Base-by-base conservation (phyloP, 352 stramenopile species). In the Sclerospora graminicola region DNA sequence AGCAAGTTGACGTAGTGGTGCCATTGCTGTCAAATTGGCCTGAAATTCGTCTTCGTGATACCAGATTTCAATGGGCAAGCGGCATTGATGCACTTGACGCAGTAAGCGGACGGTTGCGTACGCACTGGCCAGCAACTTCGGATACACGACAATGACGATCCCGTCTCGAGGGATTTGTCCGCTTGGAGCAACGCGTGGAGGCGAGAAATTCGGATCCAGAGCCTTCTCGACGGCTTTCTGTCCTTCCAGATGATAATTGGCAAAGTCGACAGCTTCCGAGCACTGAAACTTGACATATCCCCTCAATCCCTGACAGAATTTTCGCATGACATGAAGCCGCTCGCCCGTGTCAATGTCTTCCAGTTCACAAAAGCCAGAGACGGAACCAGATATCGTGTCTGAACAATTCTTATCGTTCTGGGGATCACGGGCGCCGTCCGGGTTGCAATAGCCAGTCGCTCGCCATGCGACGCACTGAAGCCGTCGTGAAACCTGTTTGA, bases 381-480 rank as follows among this genome's bases (percentile, higher is more conserved):
- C n/a, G 10, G 60, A 59, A 45, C 64, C 59, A 15, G 68, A 49
- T 41, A 83, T 60, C 5, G 54, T 57, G 29, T 74, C 45, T 21
- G 75, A 42, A 23, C 74, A 84, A 11, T 35, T 14, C 16, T 64
- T 64, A 35, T 87, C 79, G 0, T 60, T 54, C 0, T 37, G 33
- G 1, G 29, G 15, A 33, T 88, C 75, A 8, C 69, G 57, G 34
- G 56, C 41, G 0, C 72, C 74, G 45, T 81, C 75, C 35, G 72
- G 74, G 37, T 84, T 63, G 48, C 78, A 90, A 9, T 41, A 27
- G 48, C 69, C 60, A n/a, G 78, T 86, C 5, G 75, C 71, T 16
- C 60, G 53, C 78, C 78, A 90, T 33, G 71, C 76, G 7, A 88
- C 39, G 48, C 79, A 90, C 57, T 89, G 66, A 41, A 88, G n/a